Evolutionary conservation across 106 monocot species (phyloP).

Genomic region (Platanthera guangdongensis): DNA sequence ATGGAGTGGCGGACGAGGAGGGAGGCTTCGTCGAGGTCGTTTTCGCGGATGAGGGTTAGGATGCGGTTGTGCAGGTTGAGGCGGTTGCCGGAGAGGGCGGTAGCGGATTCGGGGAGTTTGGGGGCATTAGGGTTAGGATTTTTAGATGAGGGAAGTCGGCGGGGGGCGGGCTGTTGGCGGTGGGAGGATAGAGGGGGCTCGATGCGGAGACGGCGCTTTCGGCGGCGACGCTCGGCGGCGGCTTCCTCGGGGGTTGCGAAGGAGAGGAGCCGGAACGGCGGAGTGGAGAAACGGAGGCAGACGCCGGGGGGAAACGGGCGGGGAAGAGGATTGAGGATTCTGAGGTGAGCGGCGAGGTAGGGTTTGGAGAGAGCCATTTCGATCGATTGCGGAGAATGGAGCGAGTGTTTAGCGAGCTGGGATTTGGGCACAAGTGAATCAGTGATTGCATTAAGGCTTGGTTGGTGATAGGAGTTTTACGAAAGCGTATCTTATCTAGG

Average conservation of each 20-base stretch:
- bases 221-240: slow-evolving; percentile 90
- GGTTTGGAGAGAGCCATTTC: slow-evolving; percentile 40
- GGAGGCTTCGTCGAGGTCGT: slow-evolving; percentile 87
- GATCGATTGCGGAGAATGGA: not conserved
- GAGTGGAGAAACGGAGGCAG: slow-evolving; percentile 6
- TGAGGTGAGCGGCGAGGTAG: slow-evolving; percentile 28
- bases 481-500: too few species aligned
- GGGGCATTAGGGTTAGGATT: slow-evolving; percentile 59
- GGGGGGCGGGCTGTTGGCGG: slow-evolving; percentile 28
- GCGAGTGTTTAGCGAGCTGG: not conserved
- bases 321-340: slow-evolving; percentile 13
- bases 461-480: too few species aligned
- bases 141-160: slow-evolving; percentile 10
- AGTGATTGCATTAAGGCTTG: too few species aligned
- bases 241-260: slow-evolving; percentile 82
- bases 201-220: slow-evolving; percentile 87
- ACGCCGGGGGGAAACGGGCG: slow-evolving; percentile 5
- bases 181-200: slow-evolving; percentile 65
- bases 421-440: not conserved
- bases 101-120: slow-evolving; percentile 67
- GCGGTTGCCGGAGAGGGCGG: slow-evolving; percentile 60
- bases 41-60: slow-evolving; percentile 54
- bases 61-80: slow-evolving; percentile 84
- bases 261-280: slow-evolving; percentile 49
- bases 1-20: slow-evolving; percentile 95